These are phyloP conservation scores for Stipa capillata DNA, from an alignment of 176 grass and related monocot genomes.

Conservation along the genomic window DNA sequence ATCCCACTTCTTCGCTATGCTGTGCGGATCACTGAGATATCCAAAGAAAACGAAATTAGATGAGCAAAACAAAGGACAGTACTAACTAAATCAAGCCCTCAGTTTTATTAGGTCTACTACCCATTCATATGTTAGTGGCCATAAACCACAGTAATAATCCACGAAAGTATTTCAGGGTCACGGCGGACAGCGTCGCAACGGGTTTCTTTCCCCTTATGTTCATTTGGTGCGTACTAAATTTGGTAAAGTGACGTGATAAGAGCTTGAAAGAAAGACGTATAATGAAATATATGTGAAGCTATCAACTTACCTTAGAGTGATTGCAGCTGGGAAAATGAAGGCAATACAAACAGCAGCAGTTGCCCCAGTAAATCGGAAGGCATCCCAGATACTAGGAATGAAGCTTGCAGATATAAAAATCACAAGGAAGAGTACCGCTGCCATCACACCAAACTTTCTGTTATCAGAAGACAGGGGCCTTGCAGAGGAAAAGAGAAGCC, in stretches of 20 bases:
- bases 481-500: slow-evolving; percentile 63
- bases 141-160: background rate
- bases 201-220: background rate
- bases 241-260: background rate
- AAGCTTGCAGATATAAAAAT: slow-evolving; percentile 86
- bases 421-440: slow-evolving; percentile 46
- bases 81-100: background rate
- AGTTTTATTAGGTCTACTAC: background rate
- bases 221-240: background rate
- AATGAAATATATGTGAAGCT: background rate
- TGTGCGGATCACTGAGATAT: slow-evolving; percentile 56
- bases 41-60: slow-evolving; percentile 13
- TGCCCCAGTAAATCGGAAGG: slow-evolving; percentile 89
- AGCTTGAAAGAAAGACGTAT: too few species aligned
- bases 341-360: slow-evolving; percentile 98
- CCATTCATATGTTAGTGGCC: background rate
- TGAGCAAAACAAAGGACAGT: background rate
- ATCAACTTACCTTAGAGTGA: slow-evolving; percentile 66
- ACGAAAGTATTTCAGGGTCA: background rate
- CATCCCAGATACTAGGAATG: slow-evolving; percentile 98
- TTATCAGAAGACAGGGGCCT: slow-evolving; percentile 57
- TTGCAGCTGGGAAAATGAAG: slow-evolving; percentile 87
- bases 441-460: slow-evolving; percentile 55
- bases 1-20: slow-evolving; percentile 67
- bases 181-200: background rate